Evolutionary conservation across 1,284 basidiomycete species (phyloP).

Genomic region (Ustilago trichophora): DNA sequence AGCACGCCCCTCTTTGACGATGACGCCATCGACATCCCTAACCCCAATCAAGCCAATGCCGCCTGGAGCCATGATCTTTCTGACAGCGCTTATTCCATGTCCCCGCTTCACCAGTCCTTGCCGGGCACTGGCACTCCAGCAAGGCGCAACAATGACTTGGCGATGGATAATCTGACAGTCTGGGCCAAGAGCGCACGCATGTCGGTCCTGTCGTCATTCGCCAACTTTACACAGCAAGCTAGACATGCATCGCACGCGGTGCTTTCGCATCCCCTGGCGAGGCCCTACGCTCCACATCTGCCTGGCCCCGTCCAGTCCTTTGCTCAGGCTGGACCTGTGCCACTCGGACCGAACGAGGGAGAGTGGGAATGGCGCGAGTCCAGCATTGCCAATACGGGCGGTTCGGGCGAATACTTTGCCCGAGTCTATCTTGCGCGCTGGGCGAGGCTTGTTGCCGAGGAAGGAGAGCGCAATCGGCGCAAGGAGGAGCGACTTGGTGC

Average conservation of each 20-base stretch:
- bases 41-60: conserved; percentile 8
- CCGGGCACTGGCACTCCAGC: conserved; percentile 2
- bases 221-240: conserved; percentile 60
- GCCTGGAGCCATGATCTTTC: conserved; percentile 39
- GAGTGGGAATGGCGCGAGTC: conserved; percentile 53
- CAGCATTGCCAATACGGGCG: conserved; percentile 43
- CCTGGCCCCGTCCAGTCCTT: conserved; percentile 50
- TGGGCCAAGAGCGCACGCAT: conserved; percentile 61
- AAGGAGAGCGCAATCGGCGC: conserved; percentile 61
- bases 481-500: conserved; percentile 37
- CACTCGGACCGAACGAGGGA: conserved; percentile 49
- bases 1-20: conserved; percentile 66
- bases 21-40: conserved; percentile 61
- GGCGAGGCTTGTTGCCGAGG: conserved; percentile 83
- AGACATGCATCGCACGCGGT: conserved; percentile 56
- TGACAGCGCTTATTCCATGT: conserved; percentile 43
- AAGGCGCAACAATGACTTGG: conserved; percentile 24
- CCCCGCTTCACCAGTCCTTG: conserved; percentile 42
- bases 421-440: conserved; percentile 94
- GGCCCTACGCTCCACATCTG: conserved; percentile 51
- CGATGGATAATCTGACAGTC: conserved; percentile 51
- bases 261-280: conserved; percentile 51
- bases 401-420: conserved; percentile 76
- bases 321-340: conserved; percentile 62
- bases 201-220: conserved; percentile 59